Base-by-base conservation (phyloP, 2,329 filamentous ascomycete species). In the Aspergillus cejpii region DNA sequence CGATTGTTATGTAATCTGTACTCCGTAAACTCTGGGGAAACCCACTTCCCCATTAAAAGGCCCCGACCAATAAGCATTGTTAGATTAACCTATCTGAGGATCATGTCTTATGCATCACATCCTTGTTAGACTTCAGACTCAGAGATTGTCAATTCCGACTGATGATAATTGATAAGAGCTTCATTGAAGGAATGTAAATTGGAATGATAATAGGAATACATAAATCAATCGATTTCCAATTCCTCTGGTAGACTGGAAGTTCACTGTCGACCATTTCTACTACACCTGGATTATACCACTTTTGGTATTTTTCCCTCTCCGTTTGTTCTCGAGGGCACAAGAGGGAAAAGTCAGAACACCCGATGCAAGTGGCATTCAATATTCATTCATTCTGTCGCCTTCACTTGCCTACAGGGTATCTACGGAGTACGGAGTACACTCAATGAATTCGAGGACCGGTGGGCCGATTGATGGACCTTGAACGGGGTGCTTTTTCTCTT, bases 191-290 rank as follows among this genome's bases (percentile, higher is more conserved):
- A 47, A 48, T 50, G 37, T 47, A 37, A 24, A 24, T 24, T 4
- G 8, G 4, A 24, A 51, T 51, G 45, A 47, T 52, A 52, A 53
- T 53, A 42, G 19, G 44, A 53, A 55, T 55, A 51, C 49, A 50
- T 53, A 55, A 52, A 45, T 47, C 40, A 51, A 45, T 46, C 28
- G 36, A 47, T 47, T 47, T 47, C 50, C 41, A 41, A 37, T 43
- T 27, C 17, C 14, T 34, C 44, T 10, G 28, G 29, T 8, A 24
- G 17, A 17, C 31, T 8, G 15, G 3, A 29, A 24, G 4, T 8
- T 4, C 4, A 8, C 8, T 24, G 23, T 24, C 23, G 5, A 24
- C 23, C 23, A 24, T 24, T 4, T 5, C 23, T 24, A 24, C 23
- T 24, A 24, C 23, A 24, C 23, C 23, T 24, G n/a, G n/a, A n/a